phyloP scores from a whole-genome alignment of 768 basidiomycete species.

The Termitomyces titanicus region DNA sequence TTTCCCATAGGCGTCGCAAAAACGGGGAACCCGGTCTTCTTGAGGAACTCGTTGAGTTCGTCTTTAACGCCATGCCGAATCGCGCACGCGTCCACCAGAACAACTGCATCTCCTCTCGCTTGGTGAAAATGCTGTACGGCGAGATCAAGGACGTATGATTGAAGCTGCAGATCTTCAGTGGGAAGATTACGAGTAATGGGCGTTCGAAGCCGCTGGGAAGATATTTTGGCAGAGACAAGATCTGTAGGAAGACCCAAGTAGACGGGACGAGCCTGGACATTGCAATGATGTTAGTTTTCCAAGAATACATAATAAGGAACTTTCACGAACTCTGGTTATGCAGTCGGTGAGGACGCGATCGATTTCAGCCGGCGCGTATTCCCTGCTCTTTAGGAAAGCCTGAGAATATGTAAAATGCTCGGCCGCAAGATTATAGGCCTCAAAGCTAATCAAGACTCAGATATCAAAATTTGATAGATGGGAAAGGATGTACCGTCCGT shows the following conservation, averaged over 20 bases:
- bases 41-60: constrained; percentile 61
- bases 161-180: constrained; percentile 51
- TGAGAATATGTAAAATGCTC: constrained; percentile 73
- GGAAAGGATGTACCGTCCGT: constrained; percentile 4
- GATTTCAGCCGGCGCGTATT: constrained; percentile 62
- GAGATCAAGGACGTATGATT: constrained; percentile 69
- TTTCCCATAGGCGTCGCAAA: constrained; percentile 84
- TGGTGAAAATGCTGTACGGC: constrained; percentile 61
- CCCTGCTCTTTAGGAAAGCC: constrained; percentile 49
- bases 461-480: neutral
- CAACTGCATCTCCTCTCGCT: constrained; percentile 64
- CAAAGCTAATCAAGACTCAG: constrained; percentile 43
- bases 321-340: constrained; percentile 42
- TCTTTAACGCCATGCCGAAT: constrained; percentile 64
- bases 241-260: constrained; percentile 88
- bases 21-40: constrained; percentile 66
- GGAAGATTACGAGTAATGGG: constrained; percentile 51
- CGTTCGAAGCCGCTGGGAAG: constrained; percentile 55
- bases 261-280: constrained; percentile 68
- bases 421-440: constrained; percentile 75
- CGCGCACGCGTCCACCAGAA: constrained; percentile 81
- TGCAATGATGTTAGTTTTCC: neutral
- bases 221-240: constrained; percentile 65
- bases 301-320: neutral
- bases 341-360: constrained; percentile 76